phyloP scores from a whole-genome alignment of 169 alveolate species.

The Eimeria acervulina region DNA sequence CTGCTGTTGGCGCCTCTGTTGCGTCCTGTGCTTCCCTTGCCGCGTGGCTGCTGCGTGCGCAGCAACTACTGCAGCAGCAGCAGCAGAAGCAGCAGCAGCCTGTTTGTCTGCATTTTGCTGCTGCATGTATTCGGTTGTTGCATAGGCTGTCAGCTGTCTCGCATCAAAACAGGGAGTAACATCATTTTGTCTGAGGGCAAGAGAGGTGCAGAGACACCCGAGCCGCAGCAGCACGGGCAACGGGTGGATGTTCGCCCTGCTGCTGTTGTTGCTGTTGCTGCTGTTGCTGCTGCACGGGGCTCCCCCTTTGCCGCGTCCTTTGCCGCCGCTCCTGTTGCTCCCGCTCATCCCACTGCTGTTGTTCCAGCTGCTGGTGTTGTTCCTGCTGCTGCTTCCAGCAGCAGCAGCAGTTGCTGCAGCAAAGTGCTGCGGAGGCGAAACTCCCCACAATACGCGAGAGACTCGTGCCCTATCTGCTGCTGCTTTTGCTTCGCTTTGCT shows the following conservation, averaged over 20 bases:
- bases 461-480: conserved; percentile 65
- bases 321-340: neutral
- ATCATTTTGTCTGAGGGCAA: conserved; percentile 71
- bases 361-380: neutral
- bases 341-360: neutral
- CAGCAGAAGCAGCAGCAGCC: conserved; percentile 29
- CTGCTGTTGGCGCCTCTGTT: conserved; percentile 4
- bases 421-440: neutral
- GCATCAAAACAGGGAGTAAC: conserved; percentile 65
- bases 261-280: neutral
- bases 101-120: neutral
- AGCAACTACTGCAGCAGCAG: neutral
- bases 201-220: conserved; percentile 65
- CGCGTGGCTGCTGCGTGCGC: neutral
- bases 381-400: neutral
- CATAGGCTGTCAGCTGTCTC: conserved; percentile 20
- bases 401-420: neutral
- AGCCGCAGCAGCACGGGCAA: conserved; percentile 76
- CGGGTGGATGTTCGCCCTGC: conserved; percentile 16
- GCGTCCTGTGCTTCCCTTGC: neutral
- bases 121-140: conserved; percentile 24
- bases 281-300: neutral
- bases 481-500: neutral
- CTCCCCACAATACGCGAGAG: conserved; percentile 50
- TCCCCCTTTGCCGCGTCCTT: neutral